These are phyloP conservation scores for Euphorbia schlechtendalii DNA, from an alignment of 441 rosid species.

Conservation along the genomic window DNA sequence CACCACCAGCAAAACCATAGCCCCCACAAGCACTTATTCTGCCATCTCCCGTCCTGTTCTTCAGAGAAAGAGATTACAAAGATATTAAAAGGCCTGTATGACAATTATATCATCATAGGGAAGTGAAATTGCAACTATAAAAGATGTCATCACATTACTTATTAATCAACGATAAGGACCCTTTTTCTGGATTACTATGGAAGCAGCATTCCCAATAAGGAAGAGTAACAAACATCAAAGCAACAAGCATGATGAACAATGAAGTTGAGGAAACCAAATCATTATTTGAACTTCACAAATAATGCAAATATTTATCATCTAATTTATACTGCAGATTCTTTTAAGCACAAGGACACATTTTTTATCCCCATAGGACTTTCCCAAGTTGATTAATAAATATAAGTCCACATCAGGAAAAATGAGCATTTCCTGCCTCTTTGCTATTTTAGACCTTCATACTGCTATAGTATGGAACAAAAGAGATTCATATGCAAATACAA, in stretches of 20 bases:
- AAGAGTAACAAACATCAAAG: neutral
- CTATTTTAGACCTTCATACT: neutral
- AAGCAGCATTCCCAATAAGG: neutral
- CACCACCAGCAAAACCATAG: constrained; percentile 92
- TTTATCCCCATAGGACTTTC: neutral
- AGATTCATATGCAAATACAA: neutral
- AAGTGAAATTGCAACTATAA: neutral
- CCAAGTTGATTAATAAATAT: neutral
- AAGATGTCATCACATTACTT: neutral
- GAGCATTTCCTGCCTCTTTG: neutral
- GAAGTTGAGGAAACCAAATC: neutral
- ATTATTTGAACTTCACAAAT: neutral
- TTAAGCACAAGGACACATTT: neutral
- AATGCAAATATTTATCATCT: neutral
- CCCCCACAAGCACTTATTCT: constrained; percentile 94
- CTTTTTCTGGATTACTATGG: neutral
- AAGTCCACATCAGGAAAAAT: neutral
- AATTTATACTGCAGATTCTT: neutral
- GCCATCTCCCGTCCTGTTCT: constrained; percentile 93
- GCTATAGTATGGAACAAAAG: neutral
- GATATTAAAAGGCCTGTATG: constrained; percentile 19
- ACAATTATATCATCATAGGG: constrained; percentile 3
- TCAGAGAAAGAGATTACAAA: constrained; percentile 30
- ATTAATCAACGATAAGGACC: neutral
- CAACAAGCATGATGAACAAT: constrained; percentile 4